A percentile compares a stretch with the other conserved stretches of the same genome.
Conservation (phyloP, 2,329 filamentous ascomycete genomes). For the Monosporascus sp. region DNA sequence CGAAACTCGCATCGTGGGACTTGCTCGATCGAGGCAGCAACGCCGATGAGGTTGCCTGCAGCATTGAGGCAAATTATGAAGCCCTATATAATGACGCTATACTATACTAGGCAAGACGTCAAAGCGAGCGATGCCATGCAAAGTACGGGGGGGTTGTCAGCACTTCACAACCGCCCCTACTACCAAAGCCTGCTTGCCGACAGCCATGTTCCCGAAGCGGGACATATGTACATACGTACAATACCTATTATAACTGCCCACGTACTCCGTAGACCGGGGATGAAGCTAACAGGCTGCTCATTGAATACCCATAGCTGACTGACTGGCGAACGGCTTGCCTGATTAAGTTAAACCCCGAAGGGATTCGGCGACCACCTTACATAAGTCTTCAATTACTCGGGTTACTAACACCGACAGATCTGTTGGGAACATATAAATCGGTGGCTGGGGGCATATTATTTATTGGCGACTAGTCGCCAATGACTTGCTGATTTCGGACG, state of each 20-base stretch:
- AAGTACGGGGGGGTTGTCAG: not conserved
- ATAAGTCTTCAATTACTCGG: no score
- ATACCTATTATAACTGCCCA: not conserved
- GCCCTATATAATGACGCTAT: slow-evolving; percentile 3
- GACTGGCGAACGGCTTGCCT: no score
- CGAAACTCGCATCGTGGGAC: not conserved
- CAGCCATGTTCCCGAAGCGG: not conserved
- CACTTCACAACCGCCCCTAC: not conserved
- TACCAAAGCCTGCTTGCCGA: not conserved
- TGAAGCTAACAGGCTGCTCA: not conserved
- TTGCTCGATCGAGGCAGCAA: not conserved
- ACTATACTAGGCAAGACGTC: slow-evolving; percentile 1
- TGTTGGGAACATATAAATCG: no score
- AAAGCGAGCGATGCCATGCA: not conserved
- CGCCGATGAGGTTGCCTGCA: slow-evolving; percentile 5
- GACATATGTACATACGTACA: not conserved
- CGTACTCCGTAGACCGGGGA: not conserved
- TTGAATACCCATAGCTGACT: no score
- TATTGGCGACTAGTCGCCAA: not conserved
- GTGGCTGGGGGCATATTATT: not conserved
- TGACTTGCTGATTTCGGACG: not conserved
- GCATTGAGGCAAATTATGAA: slow-evolving; percentile 10
- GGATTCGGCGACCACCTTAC: no score
- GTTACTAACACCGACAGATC: no score
- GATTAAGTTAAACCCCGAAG: no score